Evolutionary conservation across 805 yeast genomes (phyloP).

Genomic region (Kodamaea laetipori): DNA sequence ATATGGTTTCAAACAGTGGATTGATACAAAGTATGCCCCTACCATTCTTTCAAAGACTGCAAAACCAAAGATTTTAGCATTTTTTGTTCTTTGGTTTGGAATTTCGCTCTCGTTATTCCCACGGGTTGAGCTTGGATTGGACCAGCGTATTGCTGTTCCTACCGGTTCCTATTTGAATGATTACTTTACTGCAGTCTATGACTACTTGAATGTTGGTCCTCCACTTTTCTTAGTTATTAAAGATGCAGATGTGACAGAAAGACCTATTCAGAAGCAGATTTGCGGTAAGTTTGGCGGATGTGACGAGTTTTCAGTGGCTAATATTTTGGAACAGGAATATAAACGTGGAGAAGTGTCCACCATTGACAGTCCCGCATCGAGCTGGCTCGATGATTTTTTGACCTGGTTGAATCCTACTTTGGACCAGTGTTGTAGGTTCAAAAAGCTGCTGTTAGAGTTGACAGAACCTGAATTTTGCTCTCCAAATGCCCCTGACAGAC

Average conservation of each 20-base stretch:
- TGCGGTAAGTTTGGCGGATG: conserved; percentile 92
- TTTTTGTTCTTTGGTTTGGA: conserved; percentile 66
- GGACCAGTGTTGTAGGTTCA: conserved; percentile 81
- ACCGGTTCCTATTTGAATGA: conserved; percentile 75
- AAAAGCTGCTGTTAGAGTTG: conserved; percentile 42
- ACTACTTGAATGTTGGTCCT: conserved; percentile 82
- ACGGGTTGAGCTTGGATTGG: conserved; percentile 72
- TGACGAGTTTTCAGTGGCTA: conserved; percentile 73
- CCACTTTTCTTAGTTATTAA: conserved; percentile 87
- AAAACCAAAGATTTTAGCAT: conserved; percentile 49
- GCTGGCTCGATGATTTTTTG: conserved; percentile 91
- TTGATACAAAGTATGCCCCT: conserved; percentile 59
- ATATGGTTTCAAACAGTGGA: conserved; percentile 24
- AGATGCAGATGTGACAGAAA: conserved; percentile 60
- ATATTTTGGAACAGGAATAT: conserved; percentile 82
- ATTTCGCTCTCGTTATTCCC: conserved; percentile 67
- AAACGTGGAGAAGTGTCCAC: conserved; percentile 64
- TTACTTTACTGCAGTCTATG: conserved; percentile 76
- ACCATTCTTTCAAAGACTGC: conserved; percentile 50
- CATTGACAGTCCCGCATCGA: conserved; percentile 79
- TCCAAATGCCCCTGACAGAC: conserved; percentile 65
- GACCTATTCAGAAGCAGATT: conserved; percentile 65
- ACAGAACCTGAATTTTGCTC: conserved; percentile 56
- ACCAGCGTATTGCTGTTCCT: conserved; percentile 88
- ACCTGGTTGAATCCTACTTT: conserved; percentile 84